These are phyloP conservation scores for Agaricus subrufescens DNA, from an alignment of 768 basidiomycete genomes.

Conservation along the genomic window DNA sequence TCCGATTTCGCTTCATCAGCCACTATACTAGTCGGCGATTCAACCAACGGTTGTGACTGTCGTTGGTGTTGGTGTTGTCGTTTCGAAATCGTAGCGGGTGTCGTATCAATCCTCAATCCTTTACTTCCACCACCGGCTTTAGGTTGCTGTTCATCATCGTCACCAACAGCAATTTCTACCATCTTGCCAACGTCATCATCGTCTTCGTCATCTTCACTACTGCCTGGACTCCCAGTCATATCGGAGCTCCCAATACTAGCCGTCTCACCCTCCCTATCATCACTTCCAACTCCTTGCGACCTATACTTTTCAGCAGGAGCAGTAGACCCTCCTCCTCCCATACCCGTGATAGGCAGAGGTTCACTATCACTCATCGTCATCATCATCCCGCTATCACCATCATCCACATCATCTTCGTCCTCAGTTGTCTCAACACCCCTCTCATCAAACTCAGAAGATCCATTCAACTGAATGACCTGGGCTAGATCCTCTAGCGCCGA, in stretches of 20 bases:
- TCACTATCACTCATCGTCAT: constrained; percentile 29
- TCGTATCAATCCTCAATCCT: constrained; percentile 1
- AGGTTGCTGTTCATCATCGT: constrained; percentile 35
- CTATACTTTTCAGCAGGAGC: neutral
- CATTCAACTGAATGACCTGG: constrained; percentile 66
- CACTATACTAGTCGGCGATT: neutral
- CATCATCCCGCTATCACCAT: neutral
- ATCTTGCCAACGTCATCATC: constrained; percentile 43
- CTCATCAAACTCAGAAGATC: constrained; percentile 43
- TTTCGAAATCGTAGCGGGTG: neutral
- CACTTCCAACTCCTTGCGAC: neutral
- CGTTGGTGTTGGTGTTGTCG: too few species aligned
- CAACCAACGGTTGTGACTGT: too few species aligned
- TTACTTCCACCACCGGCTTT: neutral
- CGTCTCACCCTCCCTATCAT: constrained; percentile 66
- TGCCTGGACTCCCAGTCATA: constrained; percentile 65
- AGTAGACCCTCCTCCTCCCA: constrained; percentile 7
- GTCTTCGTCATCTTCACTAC: constrained; percentile 65
- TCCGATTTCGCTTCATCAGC: neutral
- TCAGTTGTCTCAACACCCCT: constrained; percentile 46
- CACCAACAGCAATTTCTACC: constrained; percentile 80
- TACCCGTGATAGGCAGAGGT: constrained; percentile 60
- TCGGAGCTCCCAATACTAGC: constrained; percentile 72
- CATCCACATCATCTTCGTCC: constrained; percentile 37
- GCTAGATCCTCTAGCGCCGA: constrained; percentile 83